Evolutionary conservation across 2,329 filamentous ascomycete species (phyloP).

Genomic region (Bipolaris victoriae): DNA sequence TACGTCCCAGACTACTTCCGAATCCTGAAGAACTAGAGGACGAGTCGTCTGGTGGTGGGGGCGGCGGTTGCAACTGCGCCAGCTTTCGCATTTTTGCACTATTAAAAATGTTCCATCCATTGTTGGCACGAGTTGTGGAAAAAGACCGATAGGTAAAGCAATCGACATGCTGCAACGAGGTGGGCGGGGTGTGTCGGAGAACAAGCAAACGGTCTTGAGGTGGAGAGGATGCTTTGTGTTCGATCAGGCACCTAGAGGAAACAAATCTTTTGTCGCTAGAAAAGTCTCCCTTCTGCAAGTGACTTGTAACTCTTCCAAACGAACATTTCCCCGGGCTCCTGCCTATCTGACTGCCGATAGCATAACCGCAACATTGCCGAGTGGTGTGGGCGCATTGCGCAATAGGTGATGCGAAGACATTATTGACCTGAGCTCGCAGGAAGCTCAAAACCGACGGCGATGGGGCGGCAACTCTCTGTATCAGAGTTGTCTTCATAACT

Average conservation of each 20-base stretch:
- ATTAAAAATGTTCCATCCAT: slow-evolving; percentile 36
- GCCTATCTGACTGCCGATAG: slow-evolving; percentile 9
- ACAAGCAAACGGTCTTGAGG: slow-evolving; percentile 5
- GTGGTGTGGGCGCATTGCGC: slow-evolving; percentile 31
- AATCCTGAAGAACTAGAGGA: slow-evolving; percentile 50
- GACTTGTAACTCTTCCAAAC: slow-evolving; percentile 5
- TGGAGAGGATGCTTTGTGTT: slow-evolving; percentile 2
- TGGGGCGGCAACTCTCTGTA: slow-evolving; percentile 41
- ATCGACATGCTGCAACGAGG: neutral
- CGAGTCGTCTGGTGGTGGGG: slow-evolving; percentile 64
- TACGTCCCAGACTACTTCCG: slow-evolving; percentile 64
- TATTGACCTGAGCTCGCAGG: slow-evolving; percentile 42
- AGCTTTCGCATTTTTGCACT: slow-evolving; percentile 42
- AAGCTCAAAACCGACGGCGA: slow-evolving; percentile 49
- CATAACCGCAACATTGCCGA: slow-evolving; percentile 26
- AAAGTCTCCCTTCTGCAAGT: neutral
- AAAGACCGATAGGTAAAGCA: slow-evolving; percentile 8
- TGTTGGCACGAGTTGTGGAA: slow-evolving; percentile 17
- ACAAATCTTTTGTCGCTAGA: slow-evolving; percentile 10
- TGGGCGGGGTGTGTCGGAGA: neutral
- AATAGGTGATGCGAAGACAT: slow-evolving; percentile 38
- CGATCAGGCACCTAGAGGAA: slow-evolving; percentile 10
- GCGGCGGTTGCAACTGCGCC: slow-evolving; percentile 64
- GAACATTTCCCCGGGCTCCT: neutral
- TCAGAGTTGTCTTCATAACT: slow-evolving; percentile 47